Percentiles rank a stretch among this genome's conserved stretches.
Evolutionary conservation across 768 basidiomycete species (phyloP).

Genomic region (Hericium erinaceus): DNA sequence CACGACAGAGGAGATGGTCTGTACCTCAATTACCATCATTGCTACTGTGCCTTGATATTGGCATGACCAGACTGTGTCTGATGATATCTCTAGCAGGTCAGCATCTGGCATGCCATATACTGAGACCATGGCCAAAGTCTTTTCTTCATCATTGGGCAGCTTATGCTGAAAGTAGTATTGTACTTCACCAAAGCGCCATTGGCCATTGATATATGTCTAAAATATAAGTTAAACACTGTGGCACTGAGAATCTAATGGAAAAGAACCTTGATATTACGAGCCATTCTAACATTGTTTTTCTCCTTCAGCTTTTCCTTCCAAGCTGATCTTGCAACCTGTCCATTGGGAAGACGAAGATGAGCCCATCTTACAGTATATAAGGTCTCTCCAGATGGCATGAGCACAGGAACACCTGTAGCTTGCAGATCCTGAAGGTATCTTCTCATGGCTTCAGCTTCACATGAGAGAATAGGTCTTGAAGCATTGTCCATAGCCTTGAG

Average conservation of each 20-base stretch:
- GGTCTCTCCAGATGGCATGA: neutral
- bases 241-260: too few species aligned
- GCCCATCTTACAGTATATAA: conserved; percentile 4
- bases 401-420: neutral
- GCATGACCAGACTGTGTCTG: neutral
- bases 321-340: conserved; percentile 10
- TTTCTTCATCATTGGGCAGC: neutral
- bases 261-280: neutral
- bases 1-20: neutral
- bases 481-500: neutral
- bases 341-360: conserved; percentile 11
- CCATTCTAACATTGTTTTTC: neutral
- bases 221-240: neutral
- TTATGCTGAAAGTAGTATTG: neutral
- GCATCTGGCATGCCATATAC: neutral
- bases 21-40: neutral
- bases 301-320: conserved; percentile 13
- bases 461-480: neutral
- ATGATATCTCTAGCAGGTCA: neutral
- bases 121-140: neutral
- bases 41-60: neutral
- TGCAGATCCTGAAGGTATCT: neutral
- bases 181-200: neutral
- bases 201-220: neutral
- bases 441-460: neutral